phyloP scores from a whole-genome alignment of 2,329 filamentous ascomycete genomes.

The Exophiala viscosa region DNA sequence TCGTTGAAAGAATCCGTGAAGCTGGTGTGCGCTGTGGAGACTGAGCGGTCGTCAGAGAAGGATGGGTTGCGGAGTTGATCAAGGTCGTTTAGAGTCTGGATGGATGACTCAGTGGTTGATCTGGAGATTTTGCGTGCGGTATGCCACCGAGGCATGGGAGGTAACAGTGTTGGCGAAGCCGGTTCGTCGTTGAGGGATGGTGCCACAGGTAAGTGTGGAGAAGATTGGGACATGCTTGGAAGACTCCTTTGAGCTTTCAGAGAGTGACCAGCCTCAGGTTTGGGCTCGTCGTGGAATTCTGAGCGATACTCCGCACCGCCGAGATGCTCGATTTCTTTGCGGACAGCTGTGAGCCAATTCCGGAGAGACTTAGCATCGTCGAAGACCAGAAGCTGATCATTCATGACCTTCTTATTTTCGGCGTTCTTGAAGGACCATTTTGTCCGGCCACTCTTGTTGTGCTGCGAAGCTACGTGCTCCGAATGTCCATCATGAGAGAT shows the following conservation, averaged over 20 bases:
- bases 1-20: constrained; percentile 16
- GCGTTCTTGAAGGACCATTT: constrained; percentile 39
- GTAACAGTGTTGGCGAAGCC: constrained; percentile 7
- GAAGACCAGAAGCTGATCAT: constrained; percentile 44
- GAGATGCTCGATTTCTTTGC: constrained; percentile 44
- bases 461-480: constrained; percentile 23
- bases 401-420: constrained; percentile 34
- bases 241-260: constrained; percentile 17
- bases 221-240: constrained; percentile 10
- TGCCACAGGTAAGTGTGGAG: constrained; percentile 1
- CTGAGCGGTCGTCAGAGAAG: constrained; percentile 16
- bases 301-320: constrained; percentile 44
- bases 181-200: neutral
- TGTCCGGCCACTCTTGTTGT: constrained; percentile 33
- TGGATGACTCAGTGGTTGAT: constrained; percentile 46
- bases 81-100: constrained; percentile 29
- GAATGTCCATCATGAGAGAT: constrained; percentile 35
- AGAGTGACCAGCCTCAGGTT: constrained; percentile 3
- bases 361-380: constrained; percentile 43
- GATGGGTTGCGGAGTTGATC: constrained; percentile 15
- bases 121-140: constrained; percentile 12
- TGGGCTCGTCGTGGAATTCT: constrained; percentile 31
- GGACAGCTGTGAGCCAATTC: constrained; percentile 43
- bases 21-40: constrained; percentile 21
- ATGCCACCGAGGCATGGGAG: constrained; percentile 9